phyloP scores from a whole-genome alignment of 148 eudicot genomes.

The Camellia granthamiana region DNA sequence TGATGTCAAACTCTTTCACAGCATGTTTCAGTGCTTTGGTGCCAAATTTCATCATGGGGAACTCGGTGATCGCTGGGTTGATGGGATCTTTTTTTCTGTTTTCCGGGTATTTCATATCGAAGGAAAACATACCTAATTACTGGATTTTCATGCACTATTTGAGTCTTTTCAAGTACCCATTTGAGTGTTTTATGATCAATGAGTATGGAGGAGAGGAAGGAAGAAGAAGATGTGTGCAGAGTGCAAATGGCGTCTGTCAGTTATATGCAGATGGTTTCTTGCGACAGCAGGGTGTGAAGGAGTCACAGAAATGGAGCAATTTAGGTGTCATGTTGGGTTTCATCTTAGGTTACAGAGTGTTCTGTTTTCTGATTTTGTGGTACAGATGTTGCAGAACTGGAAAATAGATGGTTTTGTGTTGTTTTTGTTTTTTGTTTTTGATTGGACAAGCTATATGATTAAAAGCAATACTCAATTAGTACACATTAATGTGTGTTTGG shows the following conservation, averaged over 20 bases:
- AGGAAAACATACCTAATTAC: conserved; percentile 69
- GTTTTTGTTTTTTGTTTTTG: neutral
- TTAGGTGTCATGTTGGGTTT: conserved; percentile 78
- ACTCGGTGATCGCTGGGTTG: conserved; percentile 79
- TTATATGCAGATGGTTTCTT: conserved; percentile 62
- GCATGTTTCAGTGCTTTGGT: conserved; percentile 87
- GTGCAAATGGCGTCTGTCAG: conserved; percentile 41
- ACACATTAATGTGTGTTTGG: too few relatives aligned
- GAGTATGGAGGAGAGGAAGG: conserved; percentile 80
- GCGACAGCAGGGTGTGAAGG: conserved; percentile 63
- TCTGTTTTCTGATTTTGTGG: conserved; percentile 72
- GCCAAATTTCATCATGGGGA: conserved; percentile 95
- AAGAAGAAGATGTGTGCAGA: conserved; percentile 50
- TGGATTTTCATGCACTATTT: conserved; percentile 95
- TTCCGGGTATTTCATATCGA: conserved; percentile 84
- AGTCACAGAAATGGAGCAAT: conserved; percentile 79
- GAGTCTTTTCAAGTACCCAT: conserved; percentile 94
- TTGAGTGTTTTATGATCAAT: conserved; percentile 86
- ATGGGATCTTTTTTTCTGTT: conserved; percentile 94
- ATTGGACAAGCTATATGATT: neutral
- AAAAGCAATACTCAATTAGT: neutral
- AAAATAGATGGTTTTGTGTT: conserved; percentile 26
- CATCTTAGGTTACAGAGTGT: conserved; percentile 68
- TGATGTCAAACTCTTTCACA: conserved; percentile 88
- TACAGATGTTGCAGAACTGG: conserved; percentile 59